phyloP scores from a whole-genome alignment of 192 early-diverging fungal species.

The Entomortierella lignicola region DNA sequence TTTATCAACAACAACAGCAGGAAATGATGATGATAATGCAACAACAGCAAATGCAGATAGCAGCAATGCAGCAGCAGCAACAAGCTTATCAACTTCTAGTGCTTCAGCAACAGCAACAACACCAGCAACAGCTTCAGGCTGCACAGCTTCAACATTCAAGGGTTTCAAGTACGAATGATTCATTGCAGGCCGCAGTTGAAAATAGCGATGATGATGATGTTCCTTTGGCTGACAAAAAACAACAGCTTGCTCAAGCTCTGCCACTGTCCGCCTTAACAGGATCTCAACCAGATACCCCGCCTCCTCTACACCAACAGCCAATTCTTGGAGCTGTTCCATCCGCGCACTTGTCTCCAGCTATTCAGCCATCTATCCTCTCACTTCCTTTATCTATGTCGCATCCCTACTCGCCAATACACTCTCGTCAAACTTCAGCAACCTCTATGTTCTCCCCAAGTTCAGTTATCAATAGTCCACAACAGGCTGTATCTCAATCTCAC shows the following conservation, averaged over 20 bases:
- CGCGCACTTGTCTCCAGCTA: slow-evolving; percentile 11
- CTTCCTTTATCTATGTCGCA: not conserved
- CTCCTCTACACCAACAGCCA: not conserved
- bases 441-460: slow-evolving; percentile 20
- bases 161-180: slow-evolving; percentile 10
- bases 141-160: slow-evolving; percentile 25
- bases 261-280: slow-evolving; percentile 1
- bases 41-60: slow-evolving; percentile 51
- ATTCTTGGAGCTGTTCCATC: not conserved
- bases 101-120: slow-evolving; percentile 47
- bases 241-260: slow-evolving; percentile 16
- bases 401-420: slow-evolving; percentile 18
- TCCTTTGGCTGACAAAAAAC: slow-evolving; percentile 32
- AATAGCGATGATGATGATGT: slow-evolving; percentile 39
- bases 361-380: slow-evolving; percentile 3
- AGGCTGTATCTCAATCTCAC: not conserved
- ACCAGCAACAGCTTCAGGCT: slow-evolving; percentile 40
- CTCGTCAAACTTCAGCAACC: slow-evolving; percentile 14
- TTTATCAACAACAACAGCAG: slow-evolving; percentile 49
- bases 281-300: slow-evolving; percentile 1
- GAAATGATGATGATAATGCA: slow-evolving; percentile 54
- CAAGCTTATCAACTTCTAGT: slow-evolving; percentile 36
- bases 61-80: slow-evolving; percentile 53
- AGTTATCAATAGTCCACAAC: not conserved
- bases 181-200: not conserved